phyloP scores from a whole-genome alignment of 495 filamentous ascomycete species.

The Parathielavia appendiculata region DNA sequence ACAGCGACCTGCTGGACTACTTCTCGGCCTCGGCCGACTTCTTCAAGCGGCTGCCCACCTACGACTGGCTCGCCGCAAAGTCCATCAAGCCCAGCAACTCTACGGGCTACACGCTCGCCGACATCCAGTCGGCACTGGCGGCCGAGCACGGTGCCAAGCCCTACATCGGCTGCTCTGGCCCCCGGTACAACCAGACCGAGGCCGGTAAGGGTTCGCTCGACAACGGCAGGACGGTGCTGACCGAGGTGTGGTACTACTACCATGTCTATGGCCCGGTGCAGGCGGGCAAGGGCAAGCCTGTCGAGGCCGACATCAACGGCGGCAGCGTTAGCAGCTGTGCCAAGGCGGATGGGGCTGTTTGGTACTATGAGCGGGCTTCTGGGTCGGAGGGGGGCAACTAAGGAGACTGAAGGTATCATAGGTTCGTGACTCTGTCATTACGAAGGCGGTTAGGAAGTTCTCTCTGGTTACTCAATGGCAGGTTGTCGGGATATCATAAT shows the following conservation, averaged over 20 bases:
- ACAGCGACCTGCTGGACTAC: slow-evolving; percentile 47
- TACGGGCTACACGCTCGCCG: slow-evolving; percentile 37
- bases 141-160: slow-evolving; percentile 36
- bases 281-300: slow-evolving; percentile 33
- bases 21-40: slow-evolving; percentile 39
- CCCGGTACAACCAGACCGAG: slow-evolving; percentile 40
- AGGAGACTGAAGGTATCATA: not conserved
- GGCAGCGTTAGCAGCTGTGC: slow-evolving; percentile 39
- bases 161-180: slow-evolving; percentile 46
- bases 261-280: slow-evolving; percentile 46
- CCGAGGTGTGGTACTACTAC: slow-evolving; percentile 50
- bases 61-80: slow-evolving; percentile 36
- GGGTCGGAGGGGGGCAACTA: slow-evolving; percentile 18
- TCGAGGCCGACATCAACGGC: slow-evolving; percentile 35
- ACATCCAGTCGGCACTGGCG: slow-evolving; percentile 37
- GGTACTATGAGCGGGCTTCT: slow-evolving; percentile 38
- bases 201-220: slow-evolving; percentile 42
- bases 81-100: slow-evolving; percentile 34
- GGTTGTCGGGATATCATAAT: no score
- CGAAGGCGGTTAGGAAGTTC: no score
- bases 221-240: slow-evolving; percentile 41
- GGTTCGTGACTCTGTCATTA: no score
- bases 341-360: slow-evolving; percentile 35
- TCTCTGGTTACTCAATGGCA: no score
- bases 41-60: slow-evolving; percentile 43